Base-by-base conservation (phyloP, 2,329 filamentous ascomycete species). In the Venturia asperata region DNA sequence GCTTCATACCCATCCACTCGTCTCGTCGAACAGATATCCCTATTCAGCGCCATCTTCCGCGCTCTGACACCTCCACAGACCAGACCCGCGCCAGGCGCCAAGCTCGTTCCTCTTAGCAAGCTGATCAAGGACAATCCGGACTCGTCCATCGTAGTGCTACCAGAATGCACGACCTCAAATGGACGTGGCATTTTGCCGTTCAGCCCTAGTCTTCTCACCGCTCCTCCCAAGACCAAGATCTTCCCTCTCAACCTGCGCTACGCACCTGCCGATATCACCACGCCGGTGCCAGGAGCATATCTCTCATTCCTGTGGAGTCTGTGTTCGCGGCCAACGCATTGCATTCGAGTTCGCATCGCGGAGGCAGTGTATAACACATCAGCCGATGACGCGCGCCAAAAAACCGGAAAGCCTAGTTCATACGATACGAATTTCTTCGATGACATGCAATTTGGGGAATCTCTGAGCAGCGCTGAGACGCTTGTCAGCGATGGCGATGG, bases 101-200 rank as follows among this genome's bases (percentile, higher is more conserved):
- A 73, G 41, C 72, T 79, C 19, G 69, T 74, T 39, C 69, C 72
- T 5, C 73, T 81, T 30, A 69, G 72, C 19, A 70, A 74, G 5
- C 81, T 97, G 5, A 74, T 92, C 13, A 77, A 80, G 41, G 80
- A 83, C 66, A 84, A 95, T 73, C 91, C 91, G 0, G 82, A 84
- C 66, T 86, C 91, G 58, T 85, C 91, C 66, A 84, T 97, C 68
- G 91, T 88, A 67, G 86, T 96, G 1, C 97, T 97, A 74, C 93
- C 94, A 15, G 94, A 99, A 78, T 93, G 89, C 76, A 94, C 89
- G 5, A 96, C 94, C 0, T 96, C 91, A 56, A 99, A 99, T 73
- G 93, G 93, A 68, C 88, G 90, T 70, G 94, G 89, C 5, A 92
- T 97, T 68, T 78, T 99, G 15, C 90, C 91, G 1, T 85, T 96